phyloP scores from a whole-genome alignment of 257 asterid genomes.

The Ilex aquifolium region DNA sequence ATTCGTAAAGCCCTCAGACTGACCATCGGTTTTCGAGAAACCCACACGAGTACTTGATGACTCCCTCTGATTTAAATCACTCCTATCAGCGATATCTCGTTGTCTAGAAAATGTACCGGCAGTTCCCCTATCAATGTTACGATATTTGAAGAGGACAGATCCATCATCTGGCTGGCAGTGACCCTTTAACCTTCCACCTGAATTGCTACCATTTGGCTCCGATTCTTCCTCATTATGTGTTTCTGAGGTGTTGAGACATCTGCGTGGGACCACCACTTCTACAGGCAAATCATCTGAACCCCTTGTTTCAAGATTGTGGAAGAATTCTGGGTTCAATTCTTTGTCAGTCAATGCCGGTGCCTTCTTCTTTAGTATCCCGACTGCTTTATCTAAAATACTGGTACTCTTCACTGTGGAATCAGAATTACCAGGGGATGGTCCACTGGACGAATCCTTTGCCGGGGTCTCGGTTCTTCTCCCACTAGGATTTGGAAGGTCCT shows the following conservation, averaged over 20 bases:
- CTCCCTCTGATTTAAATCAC: constrained; percentile 55
- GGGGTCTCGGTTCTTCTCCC: constrained; percentile 40
- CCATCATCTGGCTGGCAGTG: constrained; percentile 40
- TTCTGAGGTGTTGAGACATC: constrained; percentile 55
- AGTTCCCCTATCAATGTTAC: constrained; percentile 39
- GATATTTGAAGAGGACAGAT: constrained; percentile 21
- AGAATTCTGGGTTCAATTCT: constrained; percentile 89
- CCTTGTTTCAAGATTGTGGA: constrained; percentile 89
- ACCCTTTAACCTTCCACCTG: constrained; percentile 35
- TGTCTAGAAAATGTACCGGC: constrained; percentile 24
- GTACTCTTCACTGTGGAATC: constrained; percentile 42
- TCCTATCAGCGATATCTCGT: constrained; percentile 31
- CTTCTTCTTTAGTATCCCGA: constrained; percentile 83
- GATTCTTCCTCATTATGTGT: constrained; percentile 51
- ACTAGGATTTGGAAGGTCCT: constrained; percentile 36
- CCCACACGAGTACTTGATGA: constrained; percentile 39
- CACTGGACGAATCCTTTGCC: constrained; percentile 42
- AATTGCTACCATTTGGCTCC: constrained; percentile 36
- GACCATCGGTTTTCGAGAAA: constrained; percentile 48
- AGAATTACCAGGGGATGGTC: constrained; percentile 52
- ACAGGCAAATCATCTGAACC: constrained; percentile 83
- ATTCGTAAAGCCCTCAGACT: constrained; percentile 61
- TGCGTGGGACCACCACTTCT: constrained; percentile 90
- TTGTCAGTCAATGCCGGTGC: constrained; percentile 76
- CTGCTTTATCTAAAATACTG: constrained; percentile 73